These are phyloP conservation scores for Calonectria hongkongensis DNA, from an alignment of 2,329 filamentous ascomycete species.

Conservation along the genomic window DNA sequence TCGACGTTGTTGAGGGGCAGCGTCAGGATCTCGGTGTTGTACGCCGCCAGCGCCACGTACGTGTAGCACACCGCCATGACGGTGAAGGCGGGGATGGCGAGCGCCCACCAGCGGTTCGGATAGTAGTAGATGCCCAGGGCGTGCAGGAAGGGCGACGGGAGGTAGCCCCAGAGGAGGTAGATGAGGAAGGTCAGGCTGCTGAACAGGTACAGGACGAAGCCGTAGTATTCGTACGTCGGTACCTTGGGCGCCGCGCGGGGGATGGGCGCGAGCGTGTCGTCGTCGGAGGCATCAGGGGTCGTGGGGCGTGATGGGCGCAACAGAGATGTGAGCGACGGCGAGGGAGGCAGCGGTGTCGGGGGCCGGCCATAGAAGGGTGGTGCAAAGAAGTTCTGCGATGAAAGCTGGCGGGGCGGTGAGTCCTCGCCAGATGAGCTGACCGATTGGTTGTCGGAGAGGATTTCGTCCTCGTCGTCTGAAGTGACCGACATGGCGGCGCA, in stretches of 20 bases:
- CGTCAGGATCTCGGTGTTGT: constrained; percentile 93
- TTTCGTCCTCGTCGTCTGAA: constrained; percentile 62
- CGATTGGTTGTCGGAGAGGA: constrained; percentile 59
- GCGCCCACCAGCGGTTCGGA: constrained; percentile 97
- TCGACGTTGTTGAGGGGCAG: constrained; percentile 86
- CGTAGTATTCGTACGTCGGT: constrained; percentile 99
- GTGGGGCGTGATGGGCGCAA: constrained; percentile 93
- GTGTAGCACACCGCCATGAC: constrained; percentile 94
- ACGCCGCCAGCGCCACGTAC: constrained; percentile 92
- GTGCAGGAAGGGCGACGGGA: constrained; percentile 93
- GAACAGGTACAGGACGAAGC: constrained; percentile 96
- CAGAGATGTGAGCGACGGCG: constrained; percentile 92
- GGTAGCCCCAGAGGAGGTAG: constrained; percentile 88
- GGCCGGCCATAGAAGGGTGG: constrained; percentile 98
- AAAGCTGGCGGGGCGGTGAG: constrained; percentile 64
- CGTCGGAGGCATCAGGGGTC: constrained; percentile 93
- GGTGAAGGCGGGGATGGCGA: constrained; percentile 92
- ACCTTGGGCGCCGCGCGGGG: constrained; percentile 93
- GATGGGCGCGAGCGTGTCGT: constrained; percentile 89
- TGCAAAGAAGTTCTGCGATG: constrained; percentile 74
- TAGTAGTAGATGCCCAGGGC: constrained; percentile 97
- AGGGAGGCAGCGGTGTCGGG: constrained; percentile 94
- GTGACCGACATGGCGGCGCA: constrained; percentile 56
- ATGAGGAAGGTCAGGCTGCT: constrained; percentile 86
- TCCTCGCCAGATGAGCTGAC: constrained; percentile 59